Base-by-base conservation (phyloP, 2,329 filamentous ascomycete genomes). In the Talaromyces sp. region DNA sequence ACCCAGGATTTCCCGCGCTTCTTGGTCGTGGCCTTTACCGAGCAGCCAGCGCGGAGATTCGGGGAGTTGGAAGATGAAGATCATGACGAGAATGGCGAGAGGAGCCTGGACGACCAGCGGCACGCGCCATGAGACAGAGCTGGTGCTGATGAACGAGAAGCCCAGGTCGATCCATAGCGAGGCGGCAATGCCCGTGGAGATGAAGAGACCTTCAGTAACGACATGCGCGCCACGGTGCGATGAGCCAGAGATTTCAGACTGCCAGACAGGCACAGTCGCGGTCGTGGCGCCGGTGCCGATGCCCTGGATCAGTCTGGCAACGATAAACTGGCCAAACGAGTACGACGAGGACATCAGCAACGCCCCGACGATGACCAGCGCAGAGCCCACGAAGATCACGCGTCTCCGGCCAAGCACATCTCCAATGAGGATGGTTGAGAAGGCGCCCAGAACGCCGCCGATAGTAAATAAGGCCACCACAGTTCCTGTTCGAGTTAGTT, bases 81-180 rank as follows among this genome's bases (percentile, higher is more conserved):
- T 55, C 17, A 72, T 64, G 5, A 73, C 36, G 3, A 70, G 69
- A 47, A 77, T 69, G 5, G 77, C 39, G n/a, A 75, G 67, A 59
- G 73, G 72, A 0, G 44, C 36, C 28, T 62, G 60, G 65, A 77
- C 70, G 9, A 72, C 76, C 15, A 80, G 65, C 9, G 78, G 76
- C 60, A 79, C 74, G 30, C 78, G 72, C 78, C 78, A 80, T 22
- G 76, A 72, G n/a, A 77, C 72, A 1, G 73, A 73, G 58, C 68
- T 74, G 1, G 63, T 68, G 33, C 68, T 71, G 58, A 75, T 71
- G 39, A 75, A 73, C 58, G 71, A 76, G 62, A 75, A 75, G 15
- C 78, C 80, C 28, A 81, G 75, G 61, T 82, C 78, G 61, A 82
- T 77, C 79, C 80, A 82, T 4, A 79, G 73, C 55, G 80, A 75